Conservation (phyloP, 2,329 filamentous ascomycete genomes). For the Lecanicillium sp. region DNA sequence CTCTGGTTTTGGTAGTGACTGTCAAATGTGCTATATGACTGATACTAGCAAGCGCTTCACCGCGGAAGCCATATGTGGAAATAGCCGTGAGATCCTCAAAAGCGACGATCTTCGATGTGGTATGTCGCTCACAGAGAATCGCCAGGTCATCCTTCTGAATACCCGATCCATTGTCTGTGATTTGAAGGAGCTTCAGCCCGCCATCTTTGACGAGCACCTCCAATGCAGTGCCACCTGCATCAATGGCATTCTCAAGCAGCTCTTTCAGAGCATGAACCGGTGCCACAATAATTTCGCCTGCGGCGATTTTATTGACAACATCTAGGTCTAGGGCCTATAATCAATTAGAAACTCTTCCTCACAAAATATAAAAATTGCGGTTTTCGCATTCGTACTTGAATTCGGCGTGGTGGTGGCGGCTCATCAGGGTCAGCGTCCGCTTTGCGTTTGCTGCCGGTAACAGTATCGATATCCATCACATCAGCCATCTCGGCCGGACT, state of each 20-base stretch:
- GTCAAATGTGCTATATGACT: constrained; percentile 96
- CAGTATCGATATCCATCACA: constrained; percentile 39
- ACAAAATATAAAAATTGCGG: background rate
- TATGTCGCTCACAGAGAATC: constrained; percentile 93
- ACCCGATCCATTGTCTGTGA: constrained; percentile 93
- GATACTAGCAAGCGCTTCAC: constrained; percentile 93
- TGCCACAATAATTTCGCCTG: constrained; percentile 95
- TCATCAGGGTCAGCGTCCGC: constrained; percentile 33
- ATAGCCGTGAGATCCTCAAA: constrained; percentile 92
- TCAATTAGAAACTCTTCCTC: background rate
- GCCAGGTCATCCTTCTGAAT: constrained; percentile 92
- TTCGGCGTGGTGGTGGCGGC: constrained; percentile 40
- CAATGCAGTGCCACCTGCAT: constrained; percentile 87
- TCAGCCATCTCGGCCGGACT: constrained; percentile 26
- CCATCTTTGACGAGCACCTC: constrained; percentile 94
- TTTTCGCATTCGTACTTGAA: constrained; percentile 35
- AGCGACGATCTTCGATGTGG: constrained; percentile 87
- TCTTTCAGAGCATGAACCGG: constrained; percentile 96
- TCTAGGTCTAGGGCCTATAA: constrained; percentile 79
- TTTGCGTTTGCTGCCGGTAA: constrained; percentile 45
- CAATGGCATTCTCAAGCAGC: constrained; percentile 92
- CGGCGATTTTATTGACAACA: constrained; percentile 97
- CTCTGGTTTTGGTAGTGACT: constrained; percentile 87
- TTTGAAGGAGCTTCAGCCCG: constrained; percentile 89
- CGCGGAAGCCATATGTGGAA: constrained; percentile 94